phyloP scores from a whole-genome alignment of 2,329 filamentous ascomycete genomes.

The Cladosporium austrohemisphaericum region DNA sequence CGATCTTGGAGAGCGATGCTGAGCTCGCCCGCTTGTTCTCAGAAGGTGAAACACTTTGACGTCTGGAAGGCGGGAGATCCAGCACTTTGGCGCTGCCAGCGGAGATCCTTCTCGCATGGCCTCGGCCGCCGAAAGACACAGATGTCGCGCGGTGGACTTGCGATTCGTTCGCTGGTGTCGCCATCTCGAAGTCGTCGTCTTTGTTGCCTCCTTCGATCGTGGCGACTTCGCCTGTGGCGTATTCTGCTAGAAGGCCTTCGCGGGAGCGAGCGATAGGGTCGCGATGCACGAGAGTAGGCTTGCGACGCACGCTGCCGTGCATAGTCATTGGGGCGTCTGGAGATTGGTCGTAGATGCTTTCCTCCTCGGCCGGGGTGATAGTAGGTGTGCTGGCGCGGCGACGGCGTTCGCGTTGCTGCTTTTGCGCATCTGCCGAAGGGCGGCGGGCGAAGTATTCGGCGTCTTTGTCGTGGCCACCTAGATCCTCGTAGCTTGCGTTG shows the following conservation, averaged over 20 bases:
- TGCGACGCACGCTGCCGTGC: constrained; percentile 51
- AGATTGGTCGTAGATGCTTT: constrained; percentile 6
- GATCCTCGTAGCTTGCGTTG: constrained; percentile 62
- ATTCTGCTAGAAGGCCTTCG: constrained; percentile 57
- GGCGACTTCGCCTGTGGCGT: constrained; percentile 36
- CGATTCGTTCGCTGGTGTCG: constrained; percentile 20
- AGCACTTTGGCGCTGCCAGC: constrained; percentile 73
- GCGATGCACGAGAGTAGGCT: constrained; percentile 63
- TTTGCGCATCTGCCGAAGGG: neutral
- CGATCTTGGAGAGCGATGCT: constrained; percentile 8
- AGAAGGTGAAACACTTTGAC: constrained; percentile 1
- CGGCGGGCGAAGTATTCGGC: constrained; percentile 65
- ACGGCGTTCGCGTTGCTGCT: neutral
- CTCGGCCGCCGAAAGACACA: constrained; percentile 58
- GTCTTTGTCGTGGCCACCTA: constrained; percentile 51
- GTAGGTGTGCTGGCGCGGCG: constrained; percentile 4
- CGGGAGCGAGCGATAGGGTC: constrained; percentile 57
- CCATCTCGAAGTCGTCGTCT: constrained; percentile 21
- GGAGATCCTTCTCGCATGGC: constrained; percentile 68
- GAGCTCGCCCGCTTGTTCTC: constrained; percentile 8
- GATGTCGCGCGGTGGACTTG: constrained; percentile 64
- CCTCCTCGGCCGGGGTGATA: constrained; percentile 40
- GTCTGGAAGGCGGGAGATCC: constrained; percentile 48
- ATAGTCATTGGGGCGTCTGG: constrained; percentile 25
- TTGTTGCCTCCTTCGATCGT: constrained; percentile 10